Conservation (phyloP, 2,329 filamentous ascomycete genomes). For the Dactylonectria macrodidyma region DNA sequence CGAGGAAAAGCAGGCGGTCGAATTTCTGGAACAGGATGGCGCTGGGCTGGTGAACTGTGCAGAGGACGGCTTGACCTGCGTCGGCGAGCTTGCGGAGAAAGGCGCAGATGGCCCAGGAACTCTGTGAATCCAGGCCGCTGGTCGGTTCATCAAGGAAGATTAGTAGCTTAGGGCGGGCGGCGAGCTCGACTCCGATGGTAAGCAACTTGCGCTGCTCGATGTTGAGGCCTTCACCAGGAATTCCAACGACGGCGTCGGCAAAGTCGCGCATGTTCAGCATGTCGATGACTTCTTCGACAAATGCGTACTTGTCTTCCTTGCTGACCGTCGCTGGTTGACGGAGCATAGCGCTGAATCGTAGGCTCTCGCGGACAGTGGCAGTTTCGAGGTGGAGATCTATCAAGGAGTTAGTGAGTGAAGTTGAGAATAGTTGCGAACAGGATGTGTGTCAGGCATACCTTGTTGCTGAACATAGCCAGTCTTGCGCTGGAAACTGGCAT, state of each 20-base stretch:
- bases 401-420: slow-evolving; percentile 36
- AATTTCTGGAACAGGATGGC: slow-evolving; percentile 53
- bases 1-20: not conserved
- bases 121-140: not conserved
- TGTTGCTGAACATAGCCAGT: slow-evolving; percentile 75
- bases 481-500: slow-evolving; percentile 70
- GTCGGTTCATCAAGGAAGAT: slow-evolving; percentile 9
- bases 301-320: not conserved
- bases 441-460: slow-evolving; percentile 11
- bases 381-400: slow-evolving; percentile 7
- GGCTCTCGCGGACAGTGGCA: not conserved
- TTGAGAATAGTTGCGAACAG: not conserved
- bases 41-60: not conserved
- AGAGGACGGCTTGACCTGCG: not conserved
- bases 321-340: not conserved
- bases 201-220: slow-evolving; percentile 2
- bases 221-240: slow-evolving; percentile 1
- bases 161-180: not conserved
- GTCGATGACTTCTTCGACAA: slow-evolving; percentile 3
- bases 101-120: slow-evolving; percentile 2
- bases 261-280: slow-evolving; percentile 3
- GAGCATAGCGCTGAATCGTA: slow-evolving; percentile 1
- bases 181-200: slow-evolving; percentile 11
- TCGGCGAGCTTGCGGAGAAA: not conserved
- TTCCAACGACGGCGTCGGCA: not conserved